phyloP scores from a whole-genome alignment of 805 yeast genomes.

The Ogataea sp. region DNA sequence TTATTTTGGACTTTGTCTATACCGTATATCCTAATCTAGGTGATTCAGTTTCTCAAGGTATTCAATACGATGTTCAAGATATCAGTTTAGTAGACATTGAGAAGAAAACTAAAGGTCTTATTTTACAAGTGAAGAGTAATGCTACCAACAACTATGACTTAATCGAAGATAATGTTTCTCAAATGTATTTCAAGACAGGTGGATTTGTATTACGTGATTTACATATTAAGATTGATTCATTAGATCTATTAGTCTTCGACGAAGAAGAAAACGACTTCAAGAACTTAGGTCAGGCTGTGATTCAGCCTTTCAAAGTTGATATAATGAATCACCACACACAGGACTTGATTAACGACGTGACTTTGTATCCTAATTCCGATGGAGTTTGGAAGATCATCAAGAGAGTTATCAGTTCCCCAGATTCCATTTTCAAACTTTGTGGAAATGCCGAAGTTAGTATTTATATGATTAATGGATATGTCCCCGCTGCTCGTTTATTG shows the following conservation, averaged over 20 bases:
- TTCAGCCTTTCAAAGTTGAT: conserved; percentile 25
- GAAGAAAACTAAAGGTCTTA: conserved; percentile 22
- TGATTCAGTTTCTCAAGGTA: conserved; percentile 23
- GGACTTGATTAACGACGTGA: conserved; percentile 19
- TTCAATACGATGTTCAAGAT: conserved; percentile 21
- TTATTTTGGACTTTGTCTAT: conserved; percentile 6
- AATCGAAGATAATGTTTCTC: conserved; percentile 20
- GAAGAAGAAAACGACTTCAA: conserved; percentile 13
- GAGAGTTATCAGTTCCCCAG: conserved; percentile 22
- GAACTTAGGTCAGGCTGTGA: conserved; percentile 23
- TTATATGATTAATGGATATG: conserved; percentile 22
- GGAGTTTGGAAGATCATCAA: conserved; percentile 27
- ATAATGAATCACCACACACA: conserved; percentile 21
- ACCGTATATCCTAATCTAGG: conserved; percentile 21
- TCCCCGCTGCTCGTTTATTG: conserved; percentile 23
- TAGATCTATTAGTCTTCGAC: conserved; percentile 22
- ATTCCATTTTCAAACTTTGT: conserved; percentile 21
- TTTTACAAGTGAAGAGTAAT: conserved; percentile 24
- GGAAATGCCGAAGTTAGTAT: conserved; percentile 27
- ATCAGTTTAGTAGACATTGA: conserved; percentile 23
- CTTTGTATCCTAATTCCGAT: conserved; percentile 24
- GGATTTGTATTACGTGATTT: conserved; percentile 22
- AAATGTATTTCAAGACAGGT: conserved; percentile 22
- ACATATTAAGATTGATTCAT: conserved; percentile 20
- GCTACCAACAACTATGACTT: conserved; percentile 22